Base-by-base conservation (phyloP, 2,329 filamentous ascomycete genomes). In the Trichoderma asperellum region DNA sequence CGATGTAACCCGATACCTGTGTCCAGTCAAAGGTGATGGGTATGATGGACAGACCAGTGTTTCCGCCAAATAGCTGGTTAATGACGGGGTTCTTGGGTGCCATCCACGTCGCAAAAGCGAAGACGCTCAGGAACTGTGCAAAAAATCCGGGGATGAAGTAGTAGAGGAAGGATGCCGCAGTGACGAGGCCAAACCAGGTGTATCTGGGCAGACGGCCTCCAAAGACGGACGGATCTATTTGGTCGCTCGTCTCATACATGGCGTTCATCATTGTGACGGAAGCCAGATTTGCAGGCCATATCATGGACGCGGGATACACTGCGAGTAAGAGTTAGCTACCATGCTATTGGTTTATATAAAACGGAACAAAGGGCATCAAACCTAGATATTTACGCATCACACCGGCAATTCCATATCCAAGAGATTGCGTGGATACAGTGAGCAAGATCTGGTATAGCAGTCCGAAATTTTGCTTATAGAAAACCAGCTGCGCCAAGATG, bases 21-120 rank as follows among this genome's bases (percentile, higher is more conserved):
- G 89, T 90, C 90, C 91, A 93, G 81, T 93, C 91, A 75, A 93
- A 92, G 0, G 90, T 92, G 37, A 93, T 87, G 1, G 91, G 91
- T 7, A 93, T 79, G 34, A 93, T 75, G 0, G 88, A 91, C 4
- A 93, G 72, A 0, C 91, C 91, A 0, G 88, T 90, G 60, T 83
- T 84, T 1, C 89, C 90, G 2, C 91, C 91, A 73, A 93, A 93
- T 1, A 93, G 75, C 76, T 93, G 91, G 72, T 93, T 94, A 49
- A 93, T 79, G 11, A 92, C 80, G 0, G 87, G 82, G 70, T 87
- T 92, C 61, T 92, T 83, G 0, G 91, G 91, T 1, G 86, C 87
- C 68, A 92, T 86, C 90, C 91, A 93, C 0, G 91, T 92, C 12
- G 87, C 83, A 75, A 92, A 91, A 8, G 90, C 89, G 73, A 93